Percentiles rank a stretch among this genome's conserved stretches.
These are phyloP conservation scores for Aspergillus ellipticus DNA, from an alignment of 495 filamentous ascomycete species.

Conservation along the genomic window DNA sequence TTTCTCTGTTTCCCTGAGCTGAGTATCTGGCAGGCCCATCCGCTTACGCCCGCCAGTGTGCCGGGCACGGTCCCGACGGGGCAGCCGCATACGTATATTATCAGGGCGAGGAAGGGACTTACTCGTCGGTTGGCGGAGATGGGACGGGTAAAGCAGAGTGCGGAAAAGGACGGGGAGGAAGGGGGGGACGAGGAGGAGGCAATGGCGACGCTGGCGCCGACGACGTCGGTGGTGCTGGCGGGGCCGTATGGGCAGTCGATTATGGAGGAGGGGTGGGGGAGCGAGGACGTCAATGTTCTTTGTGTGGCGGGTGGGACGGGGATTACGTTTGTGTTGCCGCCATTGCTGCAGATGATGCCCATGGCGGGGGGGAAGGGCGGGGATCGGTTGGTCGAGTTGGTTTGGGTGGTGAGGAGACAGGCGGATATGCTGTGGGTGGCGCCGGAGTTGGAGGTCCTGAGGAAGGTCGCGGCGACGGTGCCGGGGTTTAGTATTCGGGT, in stretches of 20 bases:
- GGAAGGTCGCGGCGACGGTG: constrained; percentile 28
- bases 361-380: no score
- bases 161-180: neutral
- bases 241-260: constrained; percentile 57
- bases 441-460: constrained; percentile 49
- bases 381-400: constrained; percentile 47
- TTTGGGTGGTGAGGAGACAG: constrained; percentile 57
- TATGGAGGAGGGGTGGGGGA: constrained; percentile 14
- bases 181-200: neutral
- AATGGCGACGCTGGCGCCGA: constrained; percentile 16
- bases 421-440: constrained; percentile 54
- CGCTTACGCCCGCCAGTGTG: constrained; percentile 57
- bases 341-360: constrained; percentile 44
- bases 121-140: constrained; percentile 51
- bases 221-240: constrained; percentile 50
- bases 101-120: constrained; percentile 57
- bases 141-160: constrained; percentile 17
- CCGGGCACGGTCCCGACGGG: constrained; percentile 30
- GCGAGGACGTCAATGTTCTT: constrained; percentile 48
- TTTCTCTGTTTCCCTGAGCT: constrained; percentile 58
- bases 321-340: constrained; percentile 58
- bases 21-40: constrained; percentile 64
- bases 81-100: constrained; percentile 57
- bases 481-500: constrained; percentile 46
- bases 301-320: constrained; percentile 64